phyloP scores from a whole-genome alignment of 192 early-diverging fungal genomes.

The Linnemannia schmuckeri region DNA sequence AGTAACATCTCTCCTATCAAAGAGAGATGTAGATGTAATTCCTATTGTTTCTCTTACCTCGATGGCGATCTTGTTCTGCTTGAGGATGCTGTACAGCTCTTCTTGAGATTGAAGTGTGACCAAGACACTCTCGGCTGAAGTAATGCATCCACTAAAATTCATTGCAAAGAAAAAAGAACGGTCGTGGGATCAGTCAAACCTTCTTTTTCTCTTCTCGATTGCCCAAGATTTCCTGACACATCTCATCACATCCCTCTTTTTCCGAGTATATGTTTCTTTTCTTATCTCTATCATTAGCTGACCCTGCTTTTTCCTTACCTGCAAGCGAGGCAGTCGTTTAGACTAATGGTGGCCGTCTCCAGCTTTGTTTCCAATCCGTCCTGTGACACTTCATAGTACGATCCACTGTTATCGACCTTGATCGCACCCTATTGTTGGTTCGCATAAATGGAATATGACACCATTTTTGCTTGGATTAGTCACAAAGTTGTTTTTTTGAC shows the following conservation, averaged over 20 bases:
- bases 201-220: background rate
- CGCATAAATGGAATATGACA: background rate
- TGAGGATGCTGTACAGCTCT: constrained; percentile 81
- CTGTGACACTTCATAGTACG: constrained; percentile 90
- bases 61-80: constrained; percentile 66
- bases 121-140: constrained; percentile 95
- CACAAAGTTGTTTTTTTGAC: background rate
- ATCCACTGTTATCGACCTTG: constrained; percentile 79
- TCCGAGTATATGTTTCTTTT: background rate
- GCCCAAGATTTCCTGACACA: too few species aligned
- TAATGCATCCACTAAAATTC: constrained; percentile 91
- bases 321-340: constrained; percentile 99
- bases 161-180: background rate
- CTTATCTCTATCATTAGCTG: background rate
- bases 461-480: constrained; percentile 24
- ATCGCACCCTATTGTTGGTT: constrained; percentile 68
- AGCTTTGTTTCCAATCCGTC: constrained; percentile 89
- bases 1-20: background rate
- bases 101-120: constrained; percentile 94
- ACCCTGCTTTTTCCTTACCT: constrained; percentile 63
- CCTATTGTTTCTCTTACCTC: constrained; percentile 23
- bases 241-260: background rate
- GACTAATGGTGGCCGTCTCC: constrained; percentile 86
- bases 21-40: background rate
- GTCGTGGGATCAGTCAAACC: background rate